A percentile compares a stretch with the other conserved stretches of the same genome.
Evolutionary conservation across 495 filamentous ascomycete species (phyloP).

Genomic region (Annulohypoxylon moriforme): DNA sequence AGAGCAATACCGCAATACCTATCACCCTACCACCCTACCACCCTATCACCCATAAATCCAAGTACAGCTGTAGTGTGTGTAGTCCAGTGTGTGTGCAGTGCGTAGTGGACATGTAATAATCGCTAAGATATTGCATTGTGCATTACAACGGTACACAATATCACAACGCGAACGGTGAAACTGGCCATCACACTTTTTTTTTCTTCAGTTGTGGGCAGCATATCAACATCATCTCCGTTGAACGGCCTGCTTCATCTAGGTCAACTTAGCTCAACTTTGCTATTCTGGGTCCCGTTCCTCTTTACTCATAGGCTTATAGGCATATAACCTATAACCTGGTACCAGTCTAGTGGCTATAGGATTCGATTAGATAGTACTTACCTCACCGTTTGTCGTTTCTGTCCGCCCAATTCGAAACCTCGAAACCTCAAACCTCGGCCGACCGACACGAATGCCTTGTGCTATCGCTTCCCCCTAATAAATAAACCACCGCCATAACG

Average conservation of each 20-base stretch:
- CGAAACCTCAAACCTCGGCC: slow-evolving; percentile 20
- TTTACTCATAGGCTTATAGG: not conserved
- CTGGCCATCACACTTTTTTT: slow-evolving; percentile 39
- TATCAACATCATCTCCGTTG: slow-evolving; percentile 33
- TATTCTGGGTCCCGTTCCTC: slow-evolving; percentile 10
- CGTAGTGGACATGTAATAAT: slow-evolving; percentile 20
- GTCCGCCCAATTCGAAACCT: slow-evolving; percentile 18
- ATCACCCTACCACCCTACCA: not conserved
- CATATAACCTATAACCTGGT: not conserved
- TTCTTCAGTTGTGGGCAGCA: slow-evolving; percentile 40
- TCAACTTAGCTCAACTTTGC: slow-evolving; percentile 13
- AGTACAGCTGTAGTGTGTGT: not conserved
- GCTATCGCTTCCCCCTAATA: slow-evolving; percentile 38
- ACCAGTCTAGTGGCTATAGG: slow-evolving; percentile 30
- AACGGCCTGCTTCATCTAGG: slow-evolving; percentile 27
- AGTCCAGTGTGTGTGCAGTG: not conserved
- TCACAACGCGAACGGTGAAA: slow-evolving; percentile 39
- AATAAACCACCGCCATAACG: slow-evolving; percentile 24
- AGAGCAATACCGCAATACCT: not conserved
- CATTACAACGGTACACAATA: slow-evolving; percentile 37
- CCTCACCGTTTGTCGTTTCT: slow-evolving; percentile 17
- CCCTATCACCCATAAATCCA: slow-evolving; percentile 1
- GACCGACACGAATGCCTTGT: slow-evolving; percentile 48
- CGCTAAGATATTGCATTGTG: slow-evolving; percentile 25
- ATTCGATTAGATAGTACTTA: slow-evolving; percentile 23